A percentile compares a stretch with the other conserved stretches of the same genome.
phyloP scores from a whole-genome alignment of 441 rosid species.

The Arabidopsis lyrata region DNA sequence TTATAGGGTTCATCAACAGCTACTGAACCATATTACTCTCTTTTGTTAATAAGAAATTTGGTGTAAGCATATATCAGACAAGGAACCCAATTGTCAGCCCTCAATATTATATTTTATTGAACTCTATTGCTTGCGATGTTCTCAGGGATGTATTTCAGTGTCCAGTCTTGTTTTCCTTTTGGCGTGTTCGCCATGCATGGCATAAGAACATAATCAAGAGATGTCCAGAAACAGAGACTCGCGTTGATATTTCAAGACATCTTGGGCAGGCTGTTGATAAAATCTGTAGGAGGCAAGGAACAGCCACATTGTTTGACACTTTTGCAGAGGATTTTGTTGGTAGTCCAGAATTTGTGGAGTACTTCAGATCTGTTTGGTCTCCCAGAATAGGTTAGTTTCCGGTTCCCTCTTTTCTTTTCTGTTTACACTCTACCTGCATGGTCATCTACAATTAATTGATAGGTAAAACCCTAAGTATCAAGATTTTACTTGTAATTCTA shows the following conservation, averaged over 20 bases:
- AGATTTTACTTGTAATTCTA: background rate
- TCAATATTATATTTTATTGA: background rate
- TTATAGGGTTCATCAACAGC: constrained; percentile 1
- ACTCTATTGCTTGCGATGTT: constrained; percentile 37
- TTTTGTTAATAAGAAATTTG: constrained; percentile 1
- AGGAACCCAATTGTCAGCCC: constrained; percentile 18
- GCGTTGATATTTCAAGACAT: constrained; percentile 60
- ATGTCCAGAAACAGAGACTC: constrained; percentile 65
- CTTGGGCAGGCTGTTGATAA: constrained; percentile 69
- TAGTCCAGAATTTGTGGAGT: constrained; percentile 68
- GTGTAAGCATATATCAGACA: constrained; percentile 4
- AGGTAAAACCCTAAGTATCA: constrained; percentile 11
- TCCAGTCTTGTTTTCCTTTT: constrained; percentile 74
- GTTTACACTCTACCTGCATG: constrained; percentile 10
- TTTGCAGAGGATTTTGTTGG: constrained; percentile 71
- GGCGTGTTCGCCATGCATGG: constrained; percentile 91
- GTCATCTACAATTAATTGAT: background rate
- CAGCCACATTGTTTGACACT: constrained; percentile 53
- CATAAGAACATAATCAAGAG: constrained; percentile 85
- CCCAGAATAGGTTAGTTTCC: constrained; percentile 70
- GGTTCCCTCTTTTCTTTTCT: constrained; percentile 8
- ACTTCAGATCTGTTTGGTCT: constrained; percentile 85
- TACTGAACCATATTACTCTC: constrained; percentile 18
- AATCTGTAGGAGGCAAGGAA: constrained; percentile 68
- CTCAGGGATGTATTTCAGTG: constrained; percentile 96